Evolutionary conservation across 768 basidiomycete species (phyloP), one percentile per base, ranked within the genome.

Genomic region (Phanerochaete carnosa): DNA sequence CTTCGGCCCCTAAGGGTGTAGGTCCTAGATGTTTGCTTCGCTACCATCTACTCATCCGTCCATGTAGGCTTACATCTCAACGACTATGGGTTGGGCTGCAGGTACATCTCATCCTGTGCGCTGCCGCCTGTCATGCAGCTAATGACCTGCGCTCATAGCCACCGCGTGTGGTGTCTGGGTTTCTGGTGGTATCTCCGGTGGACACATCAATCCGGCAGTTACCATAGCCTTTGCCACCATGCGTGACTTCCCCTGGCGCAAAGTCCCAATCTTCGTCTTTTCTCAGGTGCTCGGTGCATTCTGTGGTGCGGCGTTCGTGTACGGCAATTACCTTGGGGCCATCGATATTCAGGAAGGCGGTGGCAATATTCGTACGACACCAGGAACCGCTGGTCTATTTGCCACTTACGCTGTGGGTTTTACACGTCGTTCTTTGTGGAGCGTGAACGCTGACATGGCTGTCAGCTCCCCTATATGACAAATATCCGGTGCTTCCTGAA

Each of bases 241-340:
- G 70, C 84, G 91, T 63, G 80, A 79, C 50, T 92, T 94, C 72
- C 89, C 92, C 0, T 89, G 88, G 87, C 80, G 78, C 64, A 93
- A 93, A 69, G 92, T 92, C 0, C 92, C 92, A 0, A 78, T 66
- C 33, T 92, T 85, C 69, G 80, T 88, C 52, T 66, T 83, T 50
- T 80, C 86, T 0, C 89, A 90, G 69, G 58, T 86, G n/a, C 68
- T 89, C 47, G 89, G 88, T 23, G 87, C 72, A 3, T 66, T 87
- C 35, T 75, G 79, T 49, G 89, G 86, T 19, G 82, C 81, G 19
- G 80, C 79, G 1, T 66, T 85, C 45, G 70, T 84, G 35, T 89
- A 88, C 63, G 87, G 76, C 12, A 85, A 86, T 64, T 90, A 88
- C 67, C 80, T 82, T 66, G 83, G 85, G 69, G 87, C 86, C 9